Evolutionary conservation across 2,329 filamentous ascomycete species (phyloP), one percentile per base, ranked within the genome.

Genomic region (Sordariomycetes sp.): DNA sequence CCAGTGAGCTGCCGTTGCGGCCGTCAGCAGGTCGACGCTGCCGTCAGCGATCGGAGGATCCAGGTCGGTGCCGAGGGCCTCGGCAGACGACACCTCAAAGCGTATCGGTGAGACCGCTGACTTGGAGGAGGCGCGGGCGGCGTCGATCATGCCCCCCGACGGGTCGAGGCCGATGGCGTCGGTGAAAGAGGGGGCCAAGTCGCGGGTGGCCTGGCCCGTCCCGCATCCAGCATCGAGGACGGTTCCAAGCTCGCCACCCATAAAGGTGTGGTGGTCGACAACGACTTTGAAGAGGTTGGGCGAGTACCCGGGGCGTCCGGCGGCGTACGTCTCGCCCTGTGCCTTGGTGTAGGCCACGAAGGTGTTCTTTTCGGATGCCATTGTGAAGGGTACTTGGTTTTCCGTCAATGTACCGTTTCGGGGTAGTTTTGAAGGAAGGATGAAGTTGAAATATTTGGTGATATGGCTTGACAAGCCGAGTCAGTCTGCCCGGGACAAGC

Each of bases 1-100:
- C 81, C 81, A 84, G 65, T 84, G 81, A 0, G 78, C 78, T 0
- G 78, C 74, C 3, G 72, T 79, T 0, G 76, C 76, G 8, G 72
- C 73, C 0, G 72, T 75, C 60, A 81, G 67, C 18, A 81, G 65
- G 62, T 80, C 78, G 8, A 80, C 72, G 55, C 66, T 69, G 7
- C 59, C 64, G 25, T 70, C 69, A 2, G 61, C 61, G 3, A 76
- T 59, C 0, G 64, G 63, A 22, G 51, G 61, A 60, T 50, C 69
- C 16, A 72, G 60, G 1, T 67, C 59, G 2, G 62, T 58, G n/a
- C 70, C 72, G 1, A 80, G 69, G 0, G 71, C 68, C 61, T 81
- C 78, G 1, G 78, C 78, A 0, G 67, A 64, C 1, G 72, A 73
- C 10, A 76, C 66, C 0, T 70, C 69, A 10, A 56, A 56, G 32